Percentiles rank a stretch among this genome's conserved stretches.
These are phyloP conservation scores for Cystofilobasidium capitatum DNA, from an alignment of 768 basidiomycete species.

Conservation along the genomic window DNA sequence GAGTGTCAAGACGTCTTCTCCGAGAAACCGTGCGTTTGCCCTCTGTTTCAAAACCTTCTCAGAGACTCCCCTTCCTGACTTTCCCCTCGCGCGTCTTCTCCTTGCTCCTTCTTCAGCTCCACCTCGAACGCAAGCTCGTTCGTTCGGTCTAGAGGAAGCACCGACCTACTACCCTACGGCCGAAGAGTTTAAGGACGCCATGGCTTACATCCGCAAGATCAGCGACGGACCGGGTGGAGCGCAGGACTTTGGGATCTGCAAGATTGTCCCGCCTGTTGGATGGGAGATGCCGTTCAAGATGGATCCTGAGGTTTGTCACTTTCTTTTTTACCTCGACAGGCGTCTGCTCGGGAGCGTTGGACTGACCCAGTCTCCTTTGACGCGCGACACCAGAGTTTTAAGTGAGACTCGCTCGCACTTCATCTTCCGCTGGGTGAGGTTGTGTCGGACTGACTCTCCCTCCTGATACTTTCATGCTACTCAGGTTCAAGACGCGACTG, in stretches of 20 bases:
- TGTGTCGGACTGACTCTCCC: not conserved
- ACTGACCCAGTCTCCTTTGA: not conserved
- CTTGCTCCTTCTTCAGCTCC: conserved; percentile 9
- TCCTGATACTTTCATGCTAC: conserved; percentile 39
- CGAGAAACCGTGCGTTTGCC: conserved; percentile 7
- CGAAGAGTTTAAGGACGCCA: conserved; percentile 91
- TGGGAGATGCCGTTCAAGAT: conserved; percentile 97
- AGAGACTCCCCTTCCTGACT: too few species aligned
- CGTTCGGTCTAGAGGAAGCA: conserved; percentile 80
- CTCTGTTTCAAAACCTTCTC: too few species aligned
- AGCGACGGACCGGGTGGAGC: conserved; percentile 60
- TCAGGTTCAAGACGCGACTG: conserved; percentile 90
- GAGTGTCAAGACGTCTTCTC: conserved; percentile 15
- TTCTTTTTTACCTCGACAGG: not conserved
- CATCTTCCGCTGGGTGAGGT: not conserved
- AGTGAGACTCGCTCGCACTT: not conserved
- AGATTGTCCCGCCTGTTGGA: conserved; percentile 80
- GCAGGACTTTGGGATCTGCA: conserved; percentile 77
- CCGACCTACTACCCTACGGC: conserved; percentile 75
- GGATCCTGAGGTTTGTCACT: conserved; percentile 68
- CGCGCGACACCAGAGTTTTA: conserved; percentile 10
- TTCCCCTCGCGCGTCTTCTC: too few species aligned
- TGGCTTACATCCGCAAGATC: conserved; percentile 68
- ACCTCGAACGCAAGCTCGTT: conserved; percentile 41
- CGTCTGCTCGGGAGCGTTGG: not conserved